These are phyloP conservation scores for Fusarium albosuccineum DNA, from an alignment of 2,329 filamentous ascomycete genomes.

Conservation along the genomic window DNA sequence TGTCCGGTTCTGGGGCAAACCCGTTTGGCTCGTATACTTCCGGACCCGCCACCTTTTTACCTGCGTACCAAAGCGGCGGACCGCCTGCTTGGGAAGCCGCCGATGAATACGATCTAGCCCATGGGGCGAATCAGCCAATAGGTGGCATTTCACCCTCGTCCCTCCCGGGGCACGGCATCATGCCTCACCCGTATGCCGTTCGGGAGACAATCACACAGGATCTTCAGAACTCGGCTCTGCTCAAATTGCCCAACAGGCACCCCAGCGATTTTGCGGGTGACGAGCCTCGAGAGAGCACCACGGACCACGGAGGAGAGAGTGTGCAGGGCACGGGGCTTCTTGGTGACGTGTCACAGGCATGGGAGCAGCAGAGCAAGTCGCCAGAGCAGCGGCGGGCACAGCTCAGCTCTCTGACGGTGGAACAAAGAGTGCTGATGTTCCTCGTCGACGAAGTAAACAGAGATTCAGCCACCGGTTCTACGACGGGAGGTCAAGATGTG, in stretches of 20 bases:
- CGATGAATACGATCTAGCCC: constrained; percentile 13
- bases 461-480: not conserved
- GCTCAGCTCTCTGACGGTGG: not conserved
- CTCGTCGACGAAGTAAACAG: not conserved
- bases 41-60: constrained; percentile 16
- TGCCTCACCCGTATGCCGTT: constrained; percentile 40
- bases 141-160: not conserved
- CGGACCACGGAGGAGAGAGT: not conserved
- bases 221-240: constrained; percentile 15
- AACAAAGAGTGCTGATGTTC: not conserved
- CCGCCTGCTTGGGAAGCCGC: constrained; percentile 25
- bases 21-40: constrained; percentile 24
- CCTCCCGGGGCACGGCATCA: constrained; percentile 25
- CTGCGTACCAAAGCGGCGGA: constrained; percentile 1
- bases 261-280: constrained; percentile 15
- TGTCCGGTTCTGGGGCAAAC: not conserved
- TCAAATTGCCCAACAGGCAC: not conserved
- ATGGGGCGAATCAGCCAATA: constrained; percentile 17
- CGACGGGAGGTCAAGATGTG: not conserved
- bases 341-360: constrained; percentile 19
- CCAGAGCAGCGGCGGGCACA: not conserved
- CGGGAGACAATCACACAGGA: constrained; percentile 36
- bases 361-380: constrained; percentile 15
- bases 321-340: constrained; percentile 16
- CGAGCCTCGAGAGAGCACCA: constrained; percentile 14